These are phyloP conservation scores for Baudoinia panamericana DNA, from an alignment of 495 filamentous ascomycete genomes.

Conservation along the genomic window DNA sequence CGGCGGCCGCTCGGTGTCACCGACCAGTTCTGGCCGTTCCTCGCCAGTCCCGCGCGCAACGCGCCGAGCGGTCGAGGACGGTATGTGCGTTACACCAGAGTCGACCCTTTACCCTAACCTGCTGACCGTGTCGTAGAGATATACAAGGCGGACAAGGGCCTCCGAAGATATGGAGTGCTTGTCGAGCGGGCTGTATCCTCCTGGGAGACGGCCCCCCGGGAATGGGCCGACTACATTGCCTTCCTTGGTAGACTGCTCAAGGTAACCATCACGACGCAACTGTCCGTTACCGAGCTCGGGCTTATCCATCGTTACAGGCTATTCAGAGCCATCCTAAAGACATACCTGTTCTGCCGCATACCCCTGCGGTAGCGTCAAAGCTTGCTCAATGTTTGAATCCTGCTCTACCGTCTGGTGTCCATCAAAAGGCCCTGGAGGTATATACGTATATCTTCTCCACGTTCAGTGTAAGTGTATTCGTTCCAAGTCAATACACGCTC, in stretches of 20 bases:
- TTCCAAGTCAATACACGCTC: too few species aligned
- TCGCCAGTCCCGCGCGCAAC: constrained; percentile 27
- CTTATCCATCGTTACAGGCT: constrained; percentile 41
- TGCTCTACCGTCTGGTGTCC: constrained; percentile 86
- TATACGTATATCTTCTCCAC: constrained; percentile 75
- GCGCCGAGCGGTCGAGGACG: constrained; percentile 29
- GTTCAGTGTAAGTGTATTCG: constrained; percentile 40
- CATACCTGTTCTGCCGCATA: constrained; percentile 63
- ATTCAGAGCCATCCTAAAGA: constrained; percentile 72
- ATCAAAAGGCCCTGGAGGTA: constrained; percentile 93
- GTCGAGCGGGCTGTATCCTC: constrained; percentile 78
- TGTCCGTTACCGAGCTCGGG: not conserved
- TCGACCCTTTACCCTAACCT: not conserved
- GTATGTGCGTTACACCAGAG: constrained; percentile 25
- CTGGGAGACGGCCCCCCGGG: constrained; percentile 86
- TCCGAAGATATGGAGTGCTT: constrained; percentile 76
- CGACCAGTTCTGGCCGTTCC: constrained; percentile 29
- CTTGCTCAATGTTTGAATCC: constrained; percentile 92
- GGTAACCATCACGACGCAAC: constrained; percentile 35
- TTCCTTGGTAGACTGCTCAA: constrained; percentile 86
- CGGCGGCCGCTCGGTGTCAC: constrained; percentile 24
- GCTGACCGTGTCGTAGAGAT: constrained; percentile 13
- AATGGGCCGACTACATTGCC: constrained; percentile 99
- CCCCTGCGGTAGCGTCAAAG: constrained; percentile 70
- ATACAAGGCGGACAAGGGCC: constrained; percentile 68